Conservation (phyloP, 257 asterid species). For the Gardenia jasminoides region DNA sequence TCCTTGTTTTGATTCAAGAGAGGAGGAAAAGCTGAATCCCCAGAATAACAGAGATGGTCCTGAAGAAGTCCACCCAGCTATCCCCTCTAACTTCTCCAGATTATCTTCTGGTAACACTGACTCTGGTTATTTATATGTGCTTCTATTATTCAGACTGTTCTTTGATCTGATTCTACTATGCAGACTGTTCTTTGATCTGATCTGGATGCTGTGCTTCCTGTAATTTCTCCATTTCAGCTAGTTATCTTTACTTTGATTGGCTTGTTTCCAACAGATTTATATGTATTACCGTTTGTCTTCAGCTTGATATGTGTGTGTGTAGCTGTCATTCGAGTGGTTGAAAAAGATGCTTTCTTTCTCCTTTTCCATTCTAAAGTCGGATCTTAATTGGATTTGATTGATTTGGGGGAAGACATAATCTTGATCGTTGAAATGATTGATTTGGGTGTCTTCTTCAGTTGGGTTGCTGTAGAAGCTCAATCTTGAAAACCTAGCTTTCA, state of each 20-base stretch:
- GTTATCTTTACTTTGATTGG: slow-evolving; percentile 12
- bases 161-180: slow-evolving; percentile 48
- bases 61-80: slow-evolving; percentile 49
- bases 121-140: not conserved
- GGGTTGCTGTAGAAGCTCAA: slow-evolving; percentile 16
- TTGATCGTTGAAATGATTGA: slow-evolving; percentile 12
- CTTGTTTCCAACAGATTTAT: slow-evolving; percentile 16
- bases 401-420: slow-evolving; percentile 2
- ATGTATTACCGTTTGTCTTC: slow-evolving; percentile 6
- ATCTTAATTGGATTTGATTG: slow-evolving; percentile 34
- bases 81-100: slow-evolving; percentile 68
- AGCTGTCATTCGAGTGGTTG: too few species aligned
- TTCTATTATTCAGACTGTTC: not conserved
- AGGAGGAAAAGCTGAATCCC: slow-evolving; percentile 74
- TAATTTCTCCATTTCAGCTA: slow-evolving; percentile 16
- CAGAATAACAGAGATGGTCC: slow-evolving; percentile 55
- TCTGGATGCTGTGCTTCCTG: slow-evolving; percentile 25
- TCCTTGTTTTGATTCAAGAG: slow-evolving; percentile 87
- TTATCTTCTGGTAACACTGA: slow-evolving; percentile 76
- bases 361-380: slow-evolving; percentile 23
- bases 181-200: slow-evolving; percentile 44
- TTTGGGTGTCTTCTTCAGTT: slow-evolving; percentile 16
- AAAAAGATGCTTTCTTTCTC: not conserved
- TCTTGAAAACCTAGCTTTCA: slow-evolving; percentile 14
- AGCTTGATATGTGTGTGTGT: slow-evolving; percentile 16